A percentile compares a stretch with the other conserved stretches of the same genome.
Evolutionary conservation across 1,139 yeast genomes (phyloP).

Genomic region (Taphrina pruni): DNA sequence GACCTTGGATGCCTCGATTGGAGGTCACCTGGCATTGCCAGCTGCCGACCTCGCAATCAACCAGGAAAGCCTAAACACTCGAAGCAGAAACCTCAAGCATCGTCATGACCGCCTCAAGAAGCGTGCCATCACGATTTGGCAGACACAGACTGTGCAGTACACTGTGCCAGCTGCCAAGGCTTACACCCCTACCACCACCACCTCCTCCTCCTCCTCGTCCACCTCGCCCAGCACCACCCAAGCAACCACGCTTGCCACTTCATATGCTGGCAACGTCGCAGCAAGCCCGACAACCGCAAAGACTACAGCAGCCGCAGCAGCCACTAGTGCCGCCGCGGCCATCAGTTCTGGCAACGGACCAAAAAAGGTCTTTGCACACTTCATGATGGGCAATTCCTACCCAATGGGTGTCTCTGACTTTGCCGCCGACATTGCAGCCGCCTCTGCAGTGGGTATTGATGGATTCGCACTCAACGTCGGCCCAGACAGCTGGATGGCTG

Average conservation of each 20-base stretch:
- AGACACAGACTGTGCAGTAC: slow-evolving; percentile 36
- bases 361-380: slow-evolving; percentile 44
- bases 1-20: slow-evolving; percentile 3
- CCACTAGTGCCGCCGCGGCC: slow-evolving; percentile 5
- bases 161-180: slow-evolving; percentile 32
- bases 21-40: slow-evolving; percentile 8
- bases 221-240: background rate
- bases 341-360: slow-evolving; percentile 24
- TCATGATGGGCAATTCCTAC: slow-evolving; percentile 45
- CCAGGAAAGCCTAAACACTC: slow-evolving; percentile 1
- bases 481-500: slow-evolving; percentile 42
- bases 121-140: slow-evolving; percentile 38
- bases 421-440: slow-evolving; percentile 41
- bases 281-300: background rate
- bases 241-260: slow-evolving; percentile 34
- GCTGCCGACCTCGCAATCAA: slow-evolving; percentile 12
- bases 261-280: slow-evolving; percentile 11
- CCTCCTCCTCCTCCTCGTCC: slow-evolving; percentile 9
- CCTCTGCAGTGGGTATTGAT: slow-evolving; percentile 43
- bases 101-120: slow-evolving; percentile 32
- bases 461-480: slow-evolving; percentile 45
- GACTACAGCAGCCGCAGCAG: slow-evolving; percentile 3
- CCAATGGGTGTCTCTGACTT: slow-evolving; percentile 38
- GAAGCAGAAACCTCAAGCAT: slow-evolving; percentile 16
- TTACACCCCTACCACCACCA: slow-evolving; percentile 7